Base-by-base conservation (phyloP, 805 yeast species). In the Barnettozyma californica region DNA sequence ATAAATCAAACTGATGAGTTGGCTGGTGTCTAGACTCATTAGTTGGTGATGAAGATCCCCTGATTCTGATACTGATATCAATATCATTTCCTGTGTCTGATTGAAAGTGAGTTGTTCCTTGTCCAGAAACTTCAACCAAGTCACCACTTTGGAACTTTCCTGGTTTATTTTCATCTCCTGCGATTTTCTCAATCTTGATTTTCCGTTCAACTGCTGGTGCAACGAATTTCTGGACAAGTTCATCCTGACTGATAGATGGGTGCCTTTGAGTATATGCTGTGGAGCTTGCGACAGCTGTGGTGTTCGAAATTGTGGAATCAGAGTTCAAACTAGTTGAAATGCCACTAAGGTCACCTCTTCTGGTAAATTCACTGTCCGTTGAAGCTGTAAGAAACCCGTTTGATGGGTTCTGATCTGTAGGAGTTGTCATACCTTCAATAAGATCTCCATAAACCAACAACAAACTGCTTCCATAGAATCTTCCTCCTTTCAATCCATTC, bases 381-480 rank as follows among this genome's bases (percentile, higher is more conserved):
- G 38, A 35, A 5, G 38, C 38, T 10, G 38, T 35, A 5, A 20
- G 23, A 35, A 35, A 35, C 23, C 23, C 38, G 18, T 20, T 20
- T 20, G 38, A 20, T 14, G 33, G 33, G 16, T 16, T 29, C 33
- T 29, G 33, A 29, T 29, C 33, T 29, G 33, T 29, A 13, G 33
- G 33, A 8, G 33, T 29, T n/a, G 7, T 13, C 5, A 16, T 29
- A 16, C 14, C 33, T 16, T 11, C 33, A 7, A 29, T 11, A 13
- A 29, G 16, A 29, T 40, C 16, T 26, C 45, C 50, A 65, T 92
- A 92, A 83, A 94, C 88, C 55, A 94, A 72, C 55, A 94, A 71
- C 49, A 94, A 71, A 7, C 95, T 85, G 1, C 96, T 85, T 1
- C 99, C 99, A 65, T 94, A 94, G 60, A 94, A 75, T 52, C 99